Conservation (phyloP, 1,139 yeast genomes). For the Yamadazyma friedrichii region DNA sequence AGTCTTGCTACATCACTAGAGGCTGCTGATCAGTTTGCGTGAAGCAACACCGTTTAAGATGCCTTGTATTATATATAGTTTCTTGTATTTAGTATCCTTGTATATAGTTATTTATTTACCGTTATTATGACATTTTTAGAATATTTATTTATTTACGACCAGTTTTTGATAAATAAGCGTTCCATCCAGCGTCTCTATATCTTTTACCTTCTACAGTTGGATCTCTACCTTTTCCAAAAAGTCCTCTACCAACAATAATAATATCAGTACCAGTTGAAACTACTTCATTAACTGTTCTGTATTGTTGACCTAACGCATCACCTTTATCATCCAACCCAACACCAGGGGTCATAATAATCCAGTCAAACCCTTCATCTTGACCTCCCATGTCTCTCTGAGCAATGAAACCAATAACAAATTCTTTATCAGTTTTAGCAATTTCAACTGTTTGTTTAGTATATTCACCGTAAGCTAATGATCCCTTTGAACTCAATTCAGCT, state of each 20-base stretch:
- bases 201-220: slow-evolving; percentile 84
- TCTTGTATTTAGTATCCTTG: background rate
- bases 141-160: slow-evolving; percentile 5
- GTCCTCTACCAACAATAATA: slow-evolving; percentile 95
- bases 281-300: slow-evolving; percentile 87
- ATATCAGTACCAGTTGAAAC: slow-evolving; percentile 83
- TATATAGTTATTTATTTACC: slow-evolving; percentile 1
- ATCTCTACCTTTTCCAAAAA: slow-evolving; percentile 94
- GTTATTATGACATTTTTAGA: background rate
- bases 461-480: slow-evolving; percentile 89
- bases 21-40: background rate
- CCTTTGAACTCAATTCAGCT: slow-evolving; percentile 93
- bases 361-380: slow-evolving; percentile 79
- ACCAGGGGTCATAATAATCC: slow-evolving; percentile 97
- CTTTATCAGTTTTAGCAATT: slow-evolving; percentile 82
- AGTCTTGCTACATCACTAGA: slow-evolving; percentile 28
- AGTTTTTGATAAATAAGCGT: slow-evolving; percentile 62
- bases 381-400: slow-evolving; percentile 92
- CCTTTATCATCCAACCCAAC: slow-evolving; percentile 97
- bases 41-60: background rate
- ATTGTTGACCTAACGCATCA: slow-evolving; percentile 96
- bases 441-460: slow-evolving; percentile 86
- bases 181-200: slow-evolving; percentile 93
- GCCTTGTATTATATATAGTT: background rate
- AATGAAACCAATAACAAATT: slow-evolving; percentile 93